Base-by-base conservation (phyloP, 495 filamentous ascomycete genomes). In the Rusavskia elegans region DNA sequence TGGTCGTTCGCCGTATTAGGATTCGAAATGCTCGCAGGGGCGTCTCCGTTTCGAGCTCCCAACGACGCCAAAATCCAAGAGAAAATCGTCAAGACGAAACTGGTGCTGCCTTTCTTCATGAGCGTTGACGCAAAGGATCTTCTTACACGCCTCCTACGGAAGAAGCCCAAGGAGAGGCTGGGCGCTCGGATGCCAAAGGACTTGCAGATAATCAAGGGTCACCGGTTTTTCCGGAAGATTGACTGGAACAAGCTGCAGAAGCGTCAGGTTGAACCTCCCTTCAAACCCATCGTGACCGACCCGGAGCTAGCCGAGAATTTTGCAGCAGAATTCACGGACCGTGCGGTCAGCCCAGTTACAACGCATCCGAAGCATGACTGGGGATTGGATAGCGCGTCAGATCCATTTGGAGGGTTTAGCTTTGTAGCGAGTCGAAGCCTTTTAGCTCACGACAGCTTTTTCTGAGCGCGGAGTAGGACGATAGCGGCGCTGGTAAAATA, bases 221-320 rank as follows among this genome's bases (percentile, higher is more conserved):
- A 98, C 60, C 81, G 92, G 19, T 97, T 98, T 73, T 98, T 98
- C 77, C 77, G 85, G 51, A 90, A 87, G 68, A 89, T 97, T 59
- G 82, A 98, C 70, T 98, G 92, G 92, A 79, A 76, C 63, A 77
- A 76, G 49, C 74, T 98, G 14, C 86, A 82, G 48, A 72, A 74
- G 38, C 74, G 90, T 41, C 86, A 95, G 61, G 49, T 94, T 45
- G 78, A 82, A 42, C 81, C 92, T 5, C 92, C 92, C 0, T 96
- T 98, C 57, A 75, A 83, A 60, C 92, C 92, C 2, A 68, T 96
- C 55, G 86, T 98, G 55, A 96, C 92, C 0, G 87, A 97, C 59
- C 93, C 93, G 0, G 87, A 89, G 59, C 71, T 95, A 9, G 92
- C 92, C 2, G 92, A 98, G 76, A 97, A 97, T 65, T 98, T 98